Percentiles rank a stretch among this genome's conserved stretches.
These are phyloP conservation scores for Pseudopithomyces maydicus DNA, from an alignment of 2,329 filamentous ascomycete genomes.

Conservation along the genomic window DNA sequence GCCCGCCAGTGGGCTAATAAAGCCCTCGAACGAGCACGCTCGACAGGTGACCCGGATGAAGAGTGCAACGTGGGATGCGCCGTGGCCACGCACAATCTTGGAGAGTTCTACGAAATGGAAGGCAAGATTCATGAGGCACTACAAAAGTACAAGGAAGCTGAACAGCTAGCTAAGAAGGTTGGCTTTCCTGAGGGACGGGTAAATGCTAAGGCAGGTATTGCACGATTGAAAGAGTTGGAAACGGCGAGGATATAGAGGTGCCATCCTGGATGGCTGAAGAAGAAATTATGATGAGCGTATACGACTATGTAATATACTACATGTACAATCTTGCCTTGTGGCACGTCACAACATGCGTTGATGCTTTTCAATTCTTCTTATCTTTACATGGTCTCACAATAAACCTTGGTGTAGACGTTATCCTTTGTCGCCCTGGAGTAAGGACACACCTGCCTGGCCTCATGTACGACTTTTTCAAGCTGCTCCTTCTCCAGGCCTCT, in stretches of 20 bases:
- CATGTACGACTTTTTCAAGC: slow-evolving; percentile 41
- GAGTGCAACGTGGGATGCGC: slow-evolving; percentile 87
- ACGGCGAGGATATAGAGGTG: slow-evolving; percentile 11
- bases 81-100: slow-evolving; percentile 84
- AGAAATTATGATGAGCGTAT: not conserved
- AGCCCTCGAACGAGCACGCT: slow-evolving; percentile 69
- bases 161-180: slow-evolving; percentile 59
- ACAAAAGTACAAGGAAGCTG: slow-evolving; percentile 71
- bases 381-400: slow-evolving; percentile 27
- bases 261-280: not conserved
- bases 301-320: not conserved
- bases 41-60: slow-evolving; percentile 69
- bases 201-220: slow-evolving; percentile 48
- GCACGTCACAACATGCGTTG: not conserved
- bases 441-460: slow-evolving; percentile 43
- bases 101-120: slow-evolving; percentile 78
- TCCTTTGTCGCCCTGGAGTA: slow-evolving; percentile 41
- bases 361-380: too few relatives aligned
- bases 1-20: slow-evolving; percentile 81
- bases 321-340: not conserved
- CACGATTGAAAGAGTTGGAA: slow-evolving; percentile 36
- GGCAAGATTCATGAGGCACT: slow-evolving; percentile 69
- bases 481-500: slow-evolving; percentile 38
- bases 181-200: slow-evolving; percentile 53
- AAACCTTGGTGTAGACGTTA: slow-evolving; percentile 36